These are phyloP conservation scores for Theileria sp. DNA, from an alignment of 169 alveolate species.

Conservation along the genomic window DNA sequence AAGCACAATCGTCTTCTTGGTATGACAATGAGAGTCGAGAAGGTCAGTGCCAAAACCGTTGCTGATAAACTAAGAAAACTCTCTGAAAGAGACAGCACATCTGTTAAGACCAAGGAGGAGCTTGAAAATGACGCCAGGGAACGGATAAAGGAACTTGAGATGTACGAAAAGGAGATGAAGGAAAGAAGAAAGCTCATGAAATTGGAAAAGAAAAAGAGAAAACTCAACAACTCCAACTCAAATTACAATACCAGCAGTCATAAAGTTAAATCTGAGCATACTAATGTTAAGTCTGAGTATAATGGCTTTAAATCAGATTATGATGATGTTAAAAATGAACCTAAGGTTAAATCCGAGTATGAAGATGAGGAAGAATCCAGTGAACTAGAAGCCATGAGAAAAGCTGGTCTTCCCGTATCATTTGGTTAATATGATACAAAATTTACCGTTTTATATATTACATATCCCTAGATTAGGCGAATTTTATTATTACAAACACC, in stretches of 20 bases:
- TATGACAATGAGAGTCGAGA: slow-evolving; percentile 90
- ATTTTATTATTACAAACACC: slow-evolving; percentile 37
- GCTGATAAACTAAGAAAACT: slow-evolving; percentile 76
- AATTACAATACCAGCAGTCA: background rate
- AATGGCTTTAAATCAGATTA: slow-evolving; percentile 1
- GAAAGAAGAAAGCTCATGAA: slow-evolving; percentile 44
- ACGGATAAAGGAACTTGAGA: slow-evolving; percentile 59
- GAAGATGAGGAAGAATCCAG: slow-evolving; percentile 17
- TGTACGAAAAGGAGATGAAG: slow-evolving; percentile 53
- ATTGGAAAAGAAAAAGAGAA: slow-evolving; percentile 22
- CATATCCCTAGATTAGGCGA: slow-evolving; percentile 28
- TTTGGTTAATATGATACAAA: slow-evolving; percentile 9
- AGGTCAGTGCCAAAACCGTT: slow-evolving; percentile 80
- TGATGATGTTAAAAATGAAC: slow-evolving; percentile 9
- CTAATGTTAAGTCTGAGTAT: background rate
- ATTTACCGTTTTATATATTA: background rate
- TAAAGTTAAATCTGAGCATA: slow-evolving; percentile 1
- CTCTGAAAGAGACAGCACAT: slow-evolving; percentile 38
- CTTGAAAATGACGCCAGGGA: slow-evolving; percentile 56
- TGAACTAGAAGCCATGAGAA: slow-evolving; percentile 41
- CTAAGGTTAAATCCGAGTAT: slow-evolving; percentile 13
- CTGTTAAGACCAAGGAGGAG: slow-evolving; percentile 38
- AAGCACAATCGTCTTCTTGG: slow-evolving; percentile 89
- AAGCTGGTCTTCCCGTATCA: slow-evolving; percentile 55
- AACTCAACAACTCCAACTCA: background rate